Base-by-base conservation (phyloP, 1,284 basidiomycete species). In the Meira miltonrushii region DNA sequence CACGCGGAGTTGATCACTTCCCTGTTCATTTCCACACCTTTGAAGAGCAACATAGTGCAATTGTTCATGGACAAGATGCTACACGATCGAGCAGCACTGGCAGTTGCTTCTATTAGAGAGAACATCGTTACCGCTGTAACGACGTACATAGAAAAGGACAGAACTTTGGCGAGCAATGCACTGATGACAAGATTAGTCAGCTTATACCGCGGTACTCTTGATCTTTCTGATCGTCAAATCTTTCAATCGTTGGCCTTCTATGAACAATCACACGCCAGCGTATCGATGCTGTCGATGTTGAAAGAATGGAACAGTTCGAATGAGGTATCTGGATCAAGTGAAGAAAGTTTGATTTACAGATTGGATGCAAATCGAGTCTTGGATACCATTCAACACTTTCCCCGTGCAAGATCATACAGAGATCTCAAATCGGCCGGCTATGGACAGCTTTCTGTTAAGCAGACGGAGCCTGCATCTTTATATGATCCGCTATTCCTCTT, bases 401-500 rank as follows among this genome's bases (percentile, higher is more conserved):
- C 92, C 0, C 72, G 80, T 4, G 55, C 69, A 28, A 62, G 67
- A 17, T 7, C 15, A 25, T 47, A 44, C 2, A 38, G 33, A 37
- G 53, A 39, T 17, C 23, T 48, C 21, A 19, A 39, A 12, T 10
- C 10, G 17, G 40, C 33, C 8, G 49, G 50, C 6, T 48, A 48
- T 25, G 46, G 25, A 25, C 17, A 25, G 13, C 17, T 17, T 12
- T 17, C 46, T 12, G 6, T 7, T 8, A 23, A 48, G 8, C 5
- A 48, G 2, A 23, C 17, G 17, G 12, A 21, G 3, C 46, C 23
- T 17, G 13, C 2, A 17, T 48, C 46, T 5, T n/a, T 48, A 33
- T 96, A 94, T 69, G 92, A 96, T 72, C 91, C 92, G 0, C 78
- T 87, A 0, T 90, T 94, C 74, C 78, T 92, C 11, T 79, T 89